Evolutionary conservation across 768 basidiomycete genomes (phyloP).

Genomic region (Amyloporia xantha): DNA sequence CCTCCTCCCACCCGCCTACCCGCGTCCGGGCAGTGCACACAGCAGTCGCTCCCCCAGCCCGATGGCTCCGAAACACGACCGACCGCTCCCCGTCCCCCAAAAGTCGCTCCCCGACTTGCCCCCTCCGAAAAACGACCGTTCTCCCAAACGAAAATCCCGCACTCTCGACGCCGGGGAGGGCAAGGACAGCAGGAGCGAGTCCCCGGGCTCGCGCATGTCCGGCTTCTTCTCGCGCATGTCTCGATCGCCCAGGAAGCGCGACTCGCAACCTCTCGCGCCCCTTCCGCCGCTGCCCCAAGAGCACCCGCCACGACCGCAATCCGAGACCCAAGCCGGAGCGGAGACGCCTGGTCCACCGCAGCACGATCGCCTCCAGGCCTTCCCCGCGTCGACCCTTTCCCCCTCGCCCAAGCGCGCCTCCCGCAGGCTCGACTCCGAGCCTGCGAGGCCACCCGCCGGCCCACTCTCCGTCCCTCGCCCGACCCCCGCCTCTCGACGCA

Average conservation of each 20-base stretch:
- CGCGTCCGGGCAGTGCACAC: conserved; percentile 7
- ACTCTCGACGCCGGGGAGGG: background rate
- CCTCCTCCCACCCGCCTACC: conserved; percentile 11
- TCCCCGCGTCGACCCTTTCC: too few species aligned
- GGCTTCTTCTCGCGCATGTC: too few species aligned
- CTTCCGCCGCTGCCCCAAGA: too few species aligned
- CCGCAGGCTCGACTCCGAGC: background rate
- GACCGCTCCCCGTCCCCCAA: too few species aligned
- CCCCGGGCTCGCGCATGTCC: too few species aligned
- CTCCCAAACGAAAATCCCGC: background rate
- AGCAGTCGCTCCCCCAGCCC: background rate
- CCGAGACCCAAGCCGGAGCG: too few species aligned
- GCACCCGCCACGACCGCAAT: too few species aligned
- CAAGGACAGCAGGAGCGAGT: too few species aligned
- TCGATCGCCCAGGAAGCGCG: too few species aligned
- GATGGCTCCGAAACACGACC: background rate
- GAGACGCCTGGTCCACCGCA: background rate
- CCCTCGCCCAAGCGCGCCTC: background rate
- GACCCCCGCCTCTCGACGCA: conserved; percentile 9
- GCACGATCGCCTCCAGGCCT: too few species aligned
- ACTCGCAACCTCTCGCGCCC: too few species aligned
- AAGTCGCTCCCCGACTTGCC: too few species aligned
- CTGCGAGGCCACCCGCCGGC: conserved; percentile 3
- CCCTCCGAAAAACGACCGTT: background rate
- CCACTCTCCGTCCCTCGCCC: conserved; percentile 5